phyloP scores from a whole-genome alignment of 2,329 filamentous ascomycete species.

The Hymenoscyphus fructigenus region DNA sequence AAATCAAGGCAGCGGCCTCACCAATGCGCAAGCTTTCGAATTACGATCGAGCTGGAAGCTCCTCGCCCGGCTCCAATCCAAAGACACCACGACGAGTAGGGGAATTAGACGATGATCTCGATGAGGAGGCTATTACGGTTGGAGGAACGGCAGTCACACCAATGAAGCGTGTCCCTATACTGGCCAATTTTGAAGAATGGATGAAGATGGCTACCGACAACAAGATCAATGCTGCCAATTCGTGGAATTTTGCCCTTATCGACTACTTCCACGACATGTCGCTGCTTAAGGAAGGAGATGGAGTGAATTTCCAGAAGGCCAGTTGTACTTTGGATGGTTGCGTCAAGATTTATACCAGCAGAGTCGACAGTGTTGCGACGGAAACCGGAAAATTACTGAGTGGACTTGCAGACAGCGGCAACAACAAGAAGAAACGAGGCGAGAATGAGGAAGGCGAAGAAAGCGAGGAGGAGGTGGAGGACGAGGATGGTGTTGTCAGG shows the following conservation, averaged over 20 bases:
- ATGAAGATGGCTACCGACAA: constrained; percentile 99
- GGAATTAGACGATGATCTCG: constrained; percentile 45
- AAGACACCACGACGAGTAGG: constrained; percentile 49
- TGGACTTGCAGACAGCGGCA: constrained; percentile 82
- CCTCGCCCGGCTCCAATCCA: constrained; percentile 54
- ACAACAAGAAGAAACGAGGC: constrained; percentile 70
- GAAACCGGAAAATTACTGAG: constrained; percentile 95
- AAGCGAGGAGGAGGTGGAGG: constrained; percentile 60
- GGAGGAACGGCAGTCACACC: constrained; percentile 80
- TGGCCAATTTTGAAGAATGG: constrained; percentile 99
- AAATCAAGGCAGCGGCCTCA: constrained; percentile 79
- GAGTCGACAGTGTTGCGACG: constrained; percentile 96
- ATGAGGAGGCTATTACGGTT: constrained; percentile 63
- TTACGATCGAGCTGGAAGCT: constrained; percentile 58
- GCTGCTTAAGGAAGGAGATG: constrained; percentile 89
- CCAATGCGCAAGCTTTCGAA: constrained; percentile 65
- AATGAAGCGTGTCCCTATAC: constrained; percentile 91
- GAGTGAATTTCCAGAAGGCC: constrained; percentile 97
- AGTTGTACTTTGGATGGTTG: constrained; percentile 97
- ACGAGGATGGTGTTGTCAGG: constrained; percentile 50
- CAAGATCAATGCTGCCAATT: constrained; percentile 97
- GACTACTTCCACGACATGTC: constrained; percentile 99
- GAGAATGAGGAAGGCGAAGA: constrained; percentile 66
- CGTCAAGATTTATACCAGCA: constrained; percentile 98
- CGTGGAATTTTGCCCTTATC: constrained; percentile 99